Evolutionary conservation across 345 rosid genomes (phyloP), one percentile per base, ranked within the genome.

Genomic region (Aquilaria malaccensis): DNA sequence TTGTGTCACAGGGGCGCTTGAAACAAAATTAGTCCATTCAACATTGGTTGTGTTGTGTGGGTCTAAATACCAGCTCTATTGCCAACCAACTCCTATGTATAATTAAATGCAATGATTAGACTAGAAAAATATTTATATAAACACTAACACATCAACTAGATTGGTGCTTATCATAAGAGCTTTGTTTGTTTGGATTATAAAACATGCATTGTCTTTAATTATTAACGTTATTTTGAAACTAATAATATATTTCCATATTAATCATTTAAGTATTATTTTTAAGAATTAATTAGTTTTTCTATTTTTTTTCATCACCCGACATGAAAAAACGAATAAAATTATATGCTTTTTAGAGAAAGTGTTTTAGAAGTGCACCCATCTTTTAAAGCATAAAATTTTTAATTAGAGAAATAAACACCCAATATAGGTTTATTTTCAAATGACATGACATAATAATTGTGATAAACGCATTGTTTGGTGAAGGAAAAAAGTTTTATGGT

Each of bases 181-280:
- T 48, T 79, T 84, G 83, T 11, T 68, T 59, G 67, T 65, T 70
- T 1, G 83, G 76, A 74, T 77, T 74, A 49, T 30, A 13, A 0
- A 6, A 54, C 30, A 41, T 6, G 10, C 47, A 55, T 30, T 30
- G 46, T 55, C 11, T 30, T 32, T 30, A 45, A 14, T 64, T 7
- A 46, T 22, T 22, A 22, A 22, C 31, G 9, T 50, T 31, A 63
- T 60, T 62, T 50, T 63, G 55, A 37, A 65, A 45, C 62, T 46
- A 73, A 65, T 37, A 9, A 49, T 51, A 57, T 13, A 14, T 50
- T 51, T 22, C 22, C 22, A 22, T 22, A 22, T 22, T 22, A 22
- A 22, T 22, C 22, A 22, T 22, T 22, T 22, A 22, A 22, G 22
- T 22, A 22, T 0, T 22, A 22, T 22, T 22, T 22, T 22, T 22